phyloP scores from a whole-genome alignment of 164 flowering plant species.

The Vitis cinerea region DNA sequence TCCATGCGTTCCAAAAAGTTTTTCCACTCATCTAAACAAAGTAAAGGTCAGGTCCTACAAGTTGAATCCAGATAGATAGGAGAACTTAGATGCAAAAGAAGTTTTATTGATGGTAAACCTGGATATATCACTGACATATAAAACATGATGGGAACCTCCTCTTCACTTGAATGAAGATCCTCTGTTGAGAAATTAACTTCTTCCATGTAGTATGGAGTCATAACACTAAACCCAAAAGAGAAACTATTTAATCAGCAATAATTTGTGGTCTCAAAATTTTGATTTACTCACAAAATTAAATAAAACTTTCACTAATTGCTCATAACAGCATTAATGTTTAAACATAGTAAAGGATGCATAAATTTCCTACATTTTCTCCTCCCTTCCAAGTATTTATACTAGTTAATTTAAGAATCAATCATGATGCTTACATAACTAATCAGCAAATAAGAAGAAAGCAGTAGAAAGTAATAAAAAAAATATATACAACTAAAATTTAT shows the following conservation, averaged over 20 bases:
- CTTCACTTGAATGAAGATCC: conserved; percentile 67
- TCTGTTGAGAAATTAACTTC: conserved; percentile 72
- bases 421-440: no score
- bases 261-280: neutral
- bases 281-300: neutral
- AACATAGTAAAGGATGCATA: neutral
- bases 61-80: conserved; percentile 1
- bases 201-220: conserved; percentile 87
- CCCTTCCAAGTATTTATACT: no score
- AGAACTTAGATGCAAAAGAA: neutral
- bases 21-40: conserved; percentile 76
- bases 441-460: no score
- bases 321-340: neutral
- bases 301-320: neutral
- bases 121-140: conserved; percentile 92
- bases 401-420: no score
- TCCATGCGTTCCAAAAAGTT: conserved; percentile 88
- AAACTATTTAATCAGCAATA: conserved; percentile 1
- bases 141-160: conserved; percentile 69
- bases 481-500: no score
- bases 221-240: conserved; percentile 47
- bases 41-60: conserved; percentile 5
- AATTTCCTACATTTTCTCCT: no score
- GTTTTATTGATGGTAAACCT: conserved; percentile 41
- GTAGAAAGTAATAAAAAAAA: no score